phyloP scores from a whole-genome alignment of 2,329 filamentous ascomycete species.

The Metarhizium brunneum region DNA sequence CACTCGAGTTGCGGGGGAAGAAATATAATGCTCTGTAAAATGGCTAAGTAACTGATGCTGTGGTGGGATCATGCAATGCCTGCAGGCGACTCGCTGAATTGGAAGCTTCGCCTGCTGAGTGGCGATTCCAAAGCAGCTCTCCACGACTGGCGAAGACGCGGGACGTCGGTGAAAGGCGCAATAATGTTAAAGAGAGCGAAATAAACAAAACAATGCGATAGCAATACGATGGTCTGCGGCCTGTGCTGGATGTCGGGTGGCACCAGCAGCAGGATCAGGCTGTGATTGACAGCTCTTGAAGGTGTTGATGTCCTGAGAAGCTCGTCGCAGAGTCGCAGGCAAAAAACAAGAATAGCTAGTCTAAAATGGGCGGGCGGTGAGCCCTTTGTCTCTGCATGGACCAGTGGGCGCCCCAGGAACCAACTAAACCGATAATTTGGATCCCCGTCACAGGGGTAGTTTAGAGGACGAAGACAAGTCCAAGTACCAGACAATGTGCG shows the following conservation, averaged over 20 bases:
- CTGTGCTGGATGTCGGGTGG: slow-evolving; percentile 3
- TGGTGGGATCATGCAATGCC: background rate
- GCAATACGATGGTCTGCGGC: slow-evolving; percentile 1
- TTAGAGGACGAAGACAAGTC: too few species aligned
- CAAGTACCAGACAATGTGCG: too few species aligned
- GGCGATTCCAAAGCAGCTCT: background rate
- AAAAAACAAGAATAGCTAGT: slow-evolving; percentile 9
- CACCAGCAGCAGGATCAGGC: slow-evolving; percentile 3
- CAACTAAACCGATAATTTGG: background rate
- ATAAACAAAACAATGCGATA: background rate
- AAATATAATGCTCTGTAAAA: background rate
- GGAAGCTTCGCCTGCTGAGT: background rate
- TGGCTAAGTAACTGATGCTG: background rate
- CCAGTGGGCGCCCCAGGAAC: background rate
- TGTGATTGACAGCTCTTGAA: background rate
- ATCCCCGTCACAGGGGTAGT: too few species aligned
- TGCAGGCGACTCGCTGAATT: background rate
- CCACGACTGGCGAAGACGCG: background rate
- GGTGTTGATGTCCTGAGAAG: slow-evolving; percentile 5
- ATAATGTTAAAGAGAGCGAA: background rate
- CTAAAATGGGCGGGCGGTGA: slow-evolving; percentile 9
- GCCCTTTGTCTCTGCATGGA: background rate
- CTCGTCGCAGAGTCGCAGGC: slow-evolving; percentile 12
- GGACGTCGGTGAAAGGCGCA: background rate
- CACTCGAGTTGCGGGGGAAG: background rate